These are phyloP conservation scores for Quercus alba DNA, from an alignment of 306 rosid species.

Conservation along the genomic window DNA sequence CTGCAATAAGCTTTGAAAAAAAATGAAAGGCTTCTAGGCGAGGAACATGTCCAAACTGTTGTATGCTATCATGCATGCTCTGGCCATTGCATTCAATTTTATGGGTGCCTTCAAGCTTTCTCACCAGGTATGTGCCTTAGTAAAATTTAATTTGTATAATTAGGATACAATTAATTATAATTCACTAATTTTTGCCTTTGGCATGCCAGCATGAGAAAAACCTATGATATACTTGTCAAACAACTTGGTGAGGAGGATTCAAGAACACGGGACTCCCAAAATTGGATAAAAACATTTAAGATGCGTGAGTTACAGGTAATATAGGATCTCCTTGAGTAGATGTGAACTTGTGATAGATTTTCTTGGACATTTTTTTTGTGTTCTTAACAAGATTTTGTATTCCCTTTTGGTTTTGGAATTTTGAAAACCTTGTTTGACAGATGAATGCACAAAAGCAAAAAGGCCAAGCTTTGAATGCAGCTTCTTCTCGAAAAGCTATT, in stretches of 20 bases:
- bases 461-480: conserved; percentile 84
- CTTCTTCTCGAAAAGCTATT: conserved; percentile 83
- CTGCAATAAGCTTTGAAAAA: conserved; percentile 97
- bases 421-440: conserved; percentile 36
- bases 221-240: conserved; percentile 91
- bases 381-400: neutral
- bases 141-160: neutral
- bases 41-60: conserved; percentile 98
- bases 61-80: conserved; percentile 99
- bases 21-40: conserved; percentile 95
- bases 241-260: conserved; percentile 97
- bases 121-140: conserved; percentile 62
- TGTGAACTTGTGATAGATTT: neutral
- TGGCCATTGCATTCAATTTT: conserved; percentile 94
- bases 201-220: conserved; percentile 85
- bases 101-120: conserved; percentile 98
- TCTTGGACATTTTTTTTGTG: neutral
- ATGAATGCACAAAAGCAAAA: conserved; percentile 94
- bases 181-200: conserved; percentile 23
- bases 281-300: conserved; percentile 97
- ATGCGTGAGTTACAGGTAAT: conserved; percentile 92
- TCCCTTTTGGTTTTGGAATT: neutral
- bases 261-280: conserved; percentile 84
- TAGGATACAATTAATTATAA: neutral
- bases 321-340: neutral